These are phyloP conservation scores for Cercophora sp. DNA, from an alignment of 495 filamentous ascomycete genomes.

Conservation along the genomic window DNA sequence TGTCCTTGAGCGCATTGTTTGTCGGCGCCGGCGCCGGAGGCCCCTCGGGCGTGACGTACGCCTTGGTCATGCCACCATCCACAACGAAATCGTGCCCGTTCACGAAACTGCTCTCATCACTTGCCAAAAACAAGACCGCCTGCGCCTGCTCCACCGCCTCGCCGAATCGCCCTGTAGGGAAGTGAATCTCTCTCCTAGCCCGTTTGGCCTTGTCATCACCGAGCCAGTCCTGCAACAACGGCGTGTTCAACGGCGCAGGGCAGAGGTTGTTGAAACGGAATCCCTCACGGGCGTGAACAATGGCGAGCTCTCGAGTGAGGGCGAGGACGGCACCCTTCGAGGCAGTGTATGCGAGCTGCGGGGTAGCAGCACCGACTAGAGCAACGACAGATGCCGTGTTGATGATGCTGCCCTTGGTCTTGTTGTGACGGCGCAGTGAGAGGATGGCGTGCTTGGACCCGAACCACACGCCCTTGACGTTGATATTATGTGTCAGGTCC, in stretches of 20 bases:
- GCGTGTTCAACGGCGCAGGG: constrained; percentile 84
- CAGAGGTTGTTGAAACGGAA: constrained; percentile 89
- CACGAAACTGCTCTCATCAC: constrained; percentile 90
- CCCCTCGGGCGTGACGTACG: constrained; percentile 90
- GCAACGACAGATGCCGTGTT: constrained; percentile 95
- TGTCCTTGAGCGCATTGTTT: constrained; percentile 57
- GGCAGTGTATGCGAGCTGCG: constrained; percentile 92
- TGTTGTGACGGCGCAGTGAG: constrained; percentile 72
- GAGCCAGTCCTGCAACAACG: constrained; percentile 90
- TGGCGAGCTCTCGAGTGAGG: constrained; percentile 74
- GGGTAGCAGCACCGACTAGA: constrained; percentile 86
- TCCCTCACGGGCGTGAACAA: constrained; percentile 80
- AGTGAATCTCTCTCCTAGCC: constrained; percentile 83
- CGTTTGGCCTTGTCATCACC: constrained; percentile 86
- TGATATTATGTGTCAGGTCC: constrained; percentile 91
- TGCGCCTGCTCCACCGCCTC: constrained; percentile 95
- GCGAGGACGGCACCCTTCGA: constrained; percentile 92
- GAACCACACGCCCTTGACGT: constrained; percentile 98
- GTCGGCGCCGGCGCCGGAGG: constrained; percentile 63
- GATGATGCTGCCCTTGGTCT: constrained; percentile 77
- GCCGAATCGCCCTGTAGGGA: constrained; percentile 91
- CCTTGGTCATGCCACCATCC: constrained; percentile 95
- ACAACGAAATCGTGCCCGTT: constrained; percentile 91
- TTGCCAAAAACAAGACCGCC: constrained; percentile 89
- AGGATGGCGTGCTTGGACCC: constrained; percentile 91